Conservation (phyloP, 805 yeast species). For the Candida hispaniensis region DNA sequence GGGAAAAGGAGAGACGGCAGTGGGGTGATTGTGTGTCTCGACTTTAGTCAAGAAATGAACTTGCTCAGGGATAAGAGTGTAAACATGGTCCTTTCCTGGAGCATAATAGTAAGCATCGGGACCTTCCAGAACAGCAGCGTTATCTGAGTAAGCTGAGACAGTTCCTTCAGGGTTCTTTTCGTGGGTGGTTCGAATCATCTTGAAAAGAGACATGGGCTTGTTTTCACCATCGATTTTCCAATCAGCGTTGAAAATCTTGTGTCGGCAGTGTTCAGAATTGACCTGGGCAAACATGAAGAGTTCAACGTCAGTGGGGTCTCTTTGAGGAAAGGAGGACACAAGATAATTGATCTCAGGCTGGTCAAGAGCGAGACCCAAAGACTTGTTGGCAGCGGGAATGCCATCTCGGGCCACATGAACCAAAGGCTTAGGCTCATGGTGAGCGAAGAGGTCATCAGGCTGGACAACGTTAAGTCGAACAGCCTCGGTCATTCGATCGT, state of each 20-base stretch:
- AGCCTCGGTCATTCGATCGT: slow-evolving; percentile 89
- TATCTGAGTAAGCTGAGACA: slow-evolving; percentile 89
- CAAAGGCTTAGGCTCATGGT: slow-evolving; percentile 73
- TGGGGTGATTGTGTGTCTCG: slow-evolving; percentile 98
- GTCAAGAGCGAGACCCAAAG: slow-evolving; percentile 89
- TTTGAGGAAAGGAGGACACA: slow-evolving; percentile 66
- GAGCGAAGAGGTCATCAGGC: slow-evolving; percentile 61
- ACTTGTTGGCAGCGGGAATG: slow-evolving; percentile 64
- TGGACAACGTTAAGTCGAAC: slow-evolving; percentile 37
- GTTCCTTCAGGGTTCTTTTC: slow-evolving; percentile 68
- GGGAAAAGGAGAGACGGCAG: slow-evolving; percentile 97
- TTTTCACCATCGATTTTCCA: slow-evolving; percentile 87
- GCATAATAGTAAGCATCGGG: slow-evolving; percentile 72
- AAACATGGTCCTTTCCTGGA: slow-evolving; percentile 54
- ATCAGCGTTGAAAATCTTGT: slow-evolving; percentile 95
- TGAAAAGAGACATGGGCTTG: slow-evolving; percentile 67
- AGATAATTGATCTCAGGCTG: slow-evolving; percentile 86
- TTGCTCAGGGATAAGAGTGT: slow-evolving; percentile 63
- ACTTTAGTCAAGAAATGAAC: slow-evolving; percentile 90
- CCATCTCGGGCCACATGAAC: slow-evolving; percentile 46
- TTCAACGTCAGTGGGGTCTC: slow-evolving; percentile 97
- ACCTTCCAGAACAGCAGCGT: slow-evolving; percentile 92
- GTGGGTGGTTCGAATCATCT: slow-evolving; percentile 95
- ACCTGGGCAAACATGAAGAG: slow-evolving; percentile 99
- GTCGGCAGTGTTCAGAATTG: slow-evolving; percentile 98